Evolutionary conservation across 352 stramenopile genomes (phyloP).

Genomic region (Globisporangium carolinianum): DNA sequence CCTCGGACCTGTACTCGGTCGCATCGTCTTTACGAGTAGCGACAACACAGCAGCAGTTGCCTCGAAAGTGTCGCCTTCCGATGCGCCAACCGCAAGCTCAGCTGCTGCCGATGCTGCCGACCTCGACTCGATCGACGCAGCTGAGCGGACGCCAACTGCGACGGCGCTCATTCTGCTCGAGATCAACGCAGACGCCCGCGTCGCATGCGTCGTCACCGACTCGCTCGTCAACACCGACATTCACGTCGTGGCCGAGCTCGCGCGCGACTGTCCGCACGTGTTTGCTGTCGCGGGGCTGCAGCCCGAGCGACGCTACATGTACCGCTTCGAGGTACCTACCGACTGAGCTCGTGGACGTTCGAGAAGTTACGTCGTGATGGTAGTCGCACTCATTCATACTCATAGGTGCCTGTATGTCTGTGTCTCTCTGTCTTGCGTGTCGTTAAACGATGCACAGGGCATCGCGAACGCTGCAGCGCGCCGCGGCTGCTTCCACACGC

Average conservation of each 20-base stretch:
- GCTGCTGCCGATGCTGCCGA: not conserved
- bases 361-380: too few species aligned
- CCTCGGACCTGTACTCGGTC: constrained; percentile 50
- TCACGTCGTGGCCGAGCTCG: constrained; percentile 26
- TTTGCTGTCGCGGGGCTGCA: constrained; percentile 40
- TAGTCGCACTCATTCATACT: too few species aligned
- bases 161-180: constrained; percentile 59
- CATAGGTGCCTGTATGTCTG: not conserved
- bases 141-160: constrained; percentile 5
- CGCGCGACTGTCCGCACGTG: constrained; percentile 25
- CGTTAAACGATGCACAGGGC: constrained; percentile 18
- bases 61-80: not conserved
- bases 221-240: constrained; percentile 48
- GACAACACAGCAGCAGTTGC: not conserved
- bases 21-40: constrained; percentile 19
- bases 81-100: not conserved
- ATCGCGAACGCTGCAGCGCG: constrained; percentile 44
- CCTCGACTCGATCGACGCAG: not conserved
- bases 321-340: constrained; percentile 44
- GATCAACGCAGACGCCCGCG: constrained; percentile 35
- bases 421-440: not conserved
- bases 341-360: too few species aligned
- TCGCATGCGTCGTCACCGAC: constrained; percentile 59
- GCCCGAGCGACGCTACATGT: constrained; percentile 57
- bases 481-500: constrained; percentile 60